Base-by-base conservation (phyloP, 768 basidiomycete genomes). In the Sporobolomyces pararoseus region DNA sequence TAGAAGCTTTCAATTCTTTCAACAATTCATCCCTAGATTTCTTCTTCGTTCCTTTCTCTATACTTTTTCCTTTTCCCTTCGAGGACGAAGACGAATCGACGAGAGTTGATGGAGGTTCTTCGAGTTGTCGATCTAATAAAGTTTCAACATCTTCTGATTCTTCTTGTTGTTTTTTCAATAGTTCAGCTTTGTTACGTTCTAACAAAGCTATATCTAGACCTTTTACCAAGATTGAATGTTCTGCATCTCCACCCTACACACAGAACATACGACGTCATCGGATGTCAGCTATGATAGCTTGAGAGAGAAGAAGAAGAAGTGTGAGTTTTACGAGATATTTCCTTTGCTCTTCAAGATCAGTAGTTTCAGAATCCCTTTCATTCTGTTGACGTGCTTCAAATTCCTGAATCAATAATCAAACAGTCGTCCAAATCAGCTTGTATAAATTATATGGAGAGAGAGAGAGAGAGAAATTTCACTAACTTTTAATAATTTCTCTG, bases 171-270 rank as follows among this genome's bases (percentile, higher is more conserved):
- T 63, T 25, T 69, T 65, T n/a, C 82, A 79, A 19, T 76, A 80
- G 66, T 46, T 87, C 86, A 4, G 88, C 87, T 79, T 87, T 91
- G 72, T 89, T 87, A 74, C 91, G 89, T 76, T 91, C 89, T 21
- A 96, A 82, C 10, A 96, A 84, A 0, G 90, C 88, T 73, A 88
- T 84, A 77, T 97, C 94, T 53, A 97, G 86, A 32, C 91, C 91
- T 77, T 92, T 95, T 49, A 93, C 90, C 16, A 93, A 85, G 65
- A 93, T 84, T 16, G 90, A 87, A 78, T 94, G 91, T 66, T 89
- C 84, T 49, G 86, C 85, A 78, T 95, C 90, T 44, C 91, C 90
- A 23, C 91, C 91, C 71, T 70, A 60, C 0, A 12, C 21, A 32
- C n/a, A n/a, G n/a, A n/a, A n/a, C n/a, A n/a, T n/a, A n/a, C 25